phyloP scores from a whole-genome alignment of 257 asterid species.

The Solanum habrochaites region DNA sequence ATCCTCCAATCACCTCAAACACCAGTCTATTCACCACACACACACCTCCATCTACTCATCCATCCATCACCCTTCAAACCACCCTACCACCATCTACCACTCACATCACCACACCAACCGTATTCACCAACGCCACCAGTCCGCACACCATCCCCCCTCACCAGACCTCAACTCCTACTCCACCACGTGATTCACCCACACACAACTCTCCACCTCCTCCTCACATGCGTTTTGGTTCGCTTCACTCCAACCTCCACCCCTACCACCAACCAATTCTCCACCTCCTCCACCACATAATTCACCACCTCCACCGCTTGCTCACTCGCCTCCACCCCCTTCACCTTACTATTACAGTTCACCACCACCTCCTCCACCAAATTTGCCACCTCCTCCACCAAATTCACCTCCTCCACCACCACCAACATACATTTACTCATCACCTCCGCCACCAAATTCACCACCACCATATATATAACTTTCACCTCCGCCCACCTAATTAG shows the following conservation, averaged over 20 bases:
- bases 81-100: background rate
- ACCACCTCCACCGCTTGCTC: constrained; percentile 25
- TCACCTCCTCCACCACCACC: constrained; percentile 52
- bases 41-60: constrained; percentile 27
- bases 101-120: constrained; percentile 10
- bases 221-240: no score
- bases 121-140: background rate
- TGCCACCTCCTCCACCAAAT: background rate
- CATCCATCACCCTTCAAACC: background rate
- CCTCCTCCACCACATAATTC: constrained; percentile 25
- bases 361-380: constrained; percentile 24
- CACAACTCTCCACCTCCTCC: constrained; percentile 12
- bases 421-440: constrained; percentile 15
- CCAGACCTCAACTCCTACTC: background rate
- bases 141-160: constrained; percentile 6
- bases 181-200: background rate
- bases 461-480: constrained; percentile 28
- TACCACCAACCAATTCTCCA: constrained; percentile 21
- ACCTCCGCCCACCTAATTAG: constrained; percentile 25
- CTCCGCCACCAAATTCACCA: constrained; percentile 21
- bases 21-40: constrained; percentile 27
- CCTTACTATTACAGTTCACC: background rate
- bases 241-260: constrained; percentile 45
- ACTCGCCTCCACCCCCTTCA: constrained; percentile 26
- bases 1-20: constrained; percentile 8